phyloP scores from a whole-genome alignment of 2,329 filamentous ascomycete species.

The Beauveria sp. region DNA sequence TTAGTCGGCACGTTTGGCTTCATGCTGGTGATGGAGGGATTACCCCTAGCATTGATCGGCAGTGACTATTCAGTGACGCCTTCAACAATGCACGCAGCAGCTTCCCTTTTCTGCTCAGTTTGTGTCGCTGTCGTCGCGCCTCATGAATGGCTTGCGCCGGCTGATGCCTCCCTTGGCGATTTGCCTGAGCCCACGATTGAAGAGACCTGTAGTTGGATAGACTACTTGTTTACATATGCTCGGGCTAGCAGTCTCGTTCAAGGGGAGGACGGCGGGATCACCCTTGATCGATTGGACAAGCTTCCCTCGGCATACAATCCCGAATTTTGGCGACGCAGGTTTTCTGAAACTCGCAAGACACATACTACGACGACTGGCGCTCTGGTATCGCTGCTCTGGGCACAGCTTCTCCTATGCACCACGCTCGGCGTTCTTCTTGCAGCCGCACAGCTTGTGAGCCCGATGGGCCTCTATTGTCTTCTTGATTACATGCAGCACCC shows the following conservation, averaged over 20 bases:
- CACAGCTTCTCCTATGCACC: neutral
- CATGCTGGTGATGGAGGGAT: neutral
- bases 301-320: slow-evolving; percentile 12
- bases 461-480: slow-evolving; percentile 46
- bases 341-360: neutral
- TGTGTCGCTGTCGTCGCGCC: slow-evolving; percentile 36
- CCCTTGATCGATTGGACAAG: slow-evolving; percentile 34
- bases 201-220: slow-evolving; percentile 46
- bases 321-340: neutral
- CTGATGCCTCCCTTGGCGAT: slow-evolving; percentile 29
- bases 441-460: slow-evolving; percentile 40
- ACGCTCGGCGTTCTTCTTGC: slow-evolving; percentile 30
- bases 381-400: neutral
- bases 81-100: neutral
- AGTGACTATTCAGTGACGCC: neutral
- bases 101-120: neutral
- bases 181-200: slow-evolving; percentile 37
- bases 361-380: neutral
- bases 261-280: slow-evolving; percentile 26
- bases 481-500: slow-evolving; percentile 43
- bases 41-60: neutral
- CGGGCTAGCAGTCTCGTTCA: slow-evolving; percentile 18
- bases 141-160: slow-evolving; percentile 41
- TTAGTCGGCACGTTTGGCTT: neutral
- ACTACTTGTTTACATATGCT: slow-evolving; percentile 41